Conservation (phyloP, 768 basidiomycete genomes). For the Mycena maculata region DNA sequence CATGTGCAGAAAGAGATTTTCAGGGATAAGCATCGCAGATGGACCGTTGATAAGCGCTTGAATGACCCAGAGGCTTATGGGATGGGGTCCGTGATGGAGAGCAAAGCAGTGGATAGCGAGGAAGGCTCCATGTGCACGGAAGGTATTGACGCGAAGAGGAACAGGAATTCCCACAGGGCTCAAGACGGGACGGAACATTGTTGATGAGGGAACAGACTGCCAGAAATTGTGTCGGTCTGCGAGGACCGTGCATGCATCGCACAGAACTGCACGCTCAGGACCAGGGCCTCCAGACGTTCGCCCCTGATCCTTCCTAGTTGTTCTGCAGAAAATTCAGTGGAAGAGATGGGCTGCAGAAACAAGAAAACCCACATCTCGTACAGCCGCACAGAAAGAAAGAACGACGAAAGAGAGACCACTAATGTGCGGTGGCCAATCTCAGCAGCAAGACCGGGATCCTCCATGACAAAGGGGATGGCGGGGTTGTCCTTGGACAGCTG, state of each 20-base stretch:
- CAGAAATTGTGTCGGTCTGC: background rate
- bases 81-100: background rate
- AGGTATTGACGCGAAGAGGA: background rate
- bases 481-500: too few species aligned
- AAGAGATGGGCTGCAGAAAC: background rate
- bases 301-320: background rate
- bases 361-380: too few species aligned
- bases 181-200: background rate
- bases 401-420: too few species aligned
- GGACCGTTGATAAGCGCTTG: background rate
- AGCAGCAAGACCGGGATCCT: too few species aligned
- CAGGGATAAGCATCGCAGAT: background rate
- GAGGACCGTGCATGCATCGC: background rate
- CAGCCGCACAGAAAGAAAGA: too few species aligned
- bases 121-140: background rate
- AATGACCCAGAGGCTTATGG: slow-evolving; percentile 19
- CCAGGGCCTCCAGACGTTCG: background rate
- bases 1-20: background rate
- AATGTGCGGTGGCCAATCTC: too few species aligned
- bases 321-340: background rate
- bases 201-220: background rate
- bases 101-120: slow-evolving; percentile 8
- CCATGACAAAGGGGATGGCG: too few species aligned
- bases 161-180: background rate
- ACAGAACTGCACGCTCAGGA: background rate